These are phyloP conservation scores for Allantophomopsis cytisporea DNA, from an alignment of 2,329 filamentous ascomycete genomes.

Conservation along the genomic window DNA sequence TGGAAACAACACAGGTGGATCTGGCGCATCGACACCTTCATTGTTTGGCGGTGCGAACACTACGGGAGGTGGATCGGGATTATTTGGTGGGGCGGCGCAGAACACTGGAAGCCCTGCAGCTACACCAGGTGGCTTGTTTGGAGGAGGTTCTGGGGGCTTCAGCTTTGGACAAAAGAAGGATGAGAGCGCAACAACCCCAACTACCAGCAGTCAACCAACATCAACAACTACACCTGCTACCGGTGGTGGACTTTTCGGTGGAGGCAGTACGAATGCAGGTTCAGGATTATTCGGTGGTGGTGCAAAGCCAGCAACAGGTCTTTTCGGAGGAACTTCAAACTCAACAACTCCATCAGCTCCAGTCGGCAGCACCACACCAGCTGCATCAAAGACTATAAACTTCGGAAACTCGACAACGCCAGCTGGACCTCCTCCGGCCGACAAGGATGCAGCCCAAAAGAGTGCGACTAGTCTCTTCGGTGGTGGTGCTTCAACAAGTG, in stretches of 20 bases:
- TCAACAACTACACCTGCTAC: not conserved
- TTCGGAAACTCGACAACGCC: slow-evolving; percentile 16
- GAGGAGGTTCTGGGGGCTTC: slow-evolving; percentile 3
- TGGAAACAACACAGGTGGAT: slow-evolving; percentile 14
- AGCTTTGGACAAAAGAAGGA: slow-evolving; percentile 6
- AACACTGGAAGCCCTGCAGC: slow-evolving; percentile 2
- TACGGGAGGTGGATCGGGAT: slow-evolving; percentile 9
- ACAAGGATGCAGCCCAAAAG: slow-evolving; percentile 4
- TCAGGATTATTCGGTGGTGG: slow-evolving; percentile 2
- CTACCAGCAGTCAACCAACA: not conserved
- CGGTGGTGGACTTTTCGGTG: not conserved
- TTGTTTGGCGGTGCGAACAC: not conserved
- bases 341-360: slow-evolving; percentile 9
- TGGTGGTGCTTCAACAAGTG: slow-evolving; percentile 2
- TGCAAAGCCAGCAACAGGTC: slow-evolving; percentile 1
- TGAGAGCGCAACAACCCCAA: not conserved
- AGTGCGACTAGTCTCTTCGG: slow-evolving; percentile 8
- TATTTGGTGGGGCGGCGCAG: slow-evolving; percentile 5
- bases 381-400: slow-evolving; percentile 8
- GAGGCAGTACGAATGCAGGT: too few species aligned
- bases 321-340: slow-evolving; percentile 3
- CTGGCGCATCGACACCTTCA: slow-evolving; percentile 10
- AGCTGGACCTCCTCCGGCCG: slow-evolving; percentile 16
- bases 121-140: slow-evolving; percentile 8
- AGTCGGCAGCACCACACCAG: slow-evolving; percentile 14